Evolutionary conservation across 352 stramenopile species (phyloP).

Genomic region (Globisporangium cylindrosporum): DNA sequence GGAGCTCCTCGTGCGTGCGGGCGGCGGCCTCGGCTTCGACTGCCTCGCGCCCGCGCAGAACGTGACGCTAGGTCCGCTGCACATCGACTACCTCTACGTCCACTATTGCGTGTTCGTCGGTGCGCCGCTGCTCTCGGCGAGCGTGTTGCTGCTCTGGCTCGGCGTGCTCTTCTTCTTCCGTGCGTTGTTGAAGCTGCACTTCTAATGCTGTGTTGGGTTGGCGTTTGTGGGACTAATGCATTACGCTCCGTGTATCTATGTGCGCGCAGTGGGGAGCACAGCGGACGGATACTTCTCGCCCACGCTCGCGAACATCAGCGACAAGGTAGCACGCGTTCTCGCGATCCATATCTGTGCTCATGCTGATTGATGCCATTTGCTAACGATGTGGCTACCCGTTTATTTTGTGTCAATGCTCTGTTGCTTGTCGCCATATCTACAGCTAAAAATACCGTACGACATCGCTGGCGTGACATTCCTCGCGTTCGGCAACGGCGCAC

Average conservation of each 20-base stretch:
- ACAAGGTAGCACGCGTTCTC: constrained; percentile 54
- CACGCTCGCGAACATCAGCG: constrained; percentile 94
- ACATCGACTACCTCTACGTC: constrained; percentile 78
- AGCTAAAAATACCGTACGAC: constrained; percentile 82
- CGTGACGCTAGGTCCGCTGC: constrained; percentile 64
- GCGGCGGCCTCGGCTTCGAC: constrained; percentile 7
- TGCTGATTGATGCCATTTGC: background rate
- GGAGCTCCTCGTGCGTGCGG: constrained; percentile 3
- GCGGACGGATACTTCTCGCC: constrained; percentile 98
- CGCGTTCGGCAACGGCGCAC: constrained; percentile 96
- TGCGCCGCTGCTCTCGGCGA: constrained; percentile 46
- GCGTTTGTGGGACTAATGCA: background rate
- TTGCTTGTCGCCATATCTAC: background rate
- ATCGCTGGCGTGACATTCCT: constrained; percentile 97
- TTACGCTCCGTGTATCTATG: background rate
- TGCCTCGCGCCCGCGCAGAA: constrained; percentile 27
- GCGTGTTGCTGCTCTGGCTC: constrained; percentile 64
- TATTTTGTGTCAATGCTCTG: too few species aligned
- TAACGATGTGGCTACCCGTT: constrained; percentile 6
- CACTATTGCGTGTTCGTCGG: constrained; percentile 67
- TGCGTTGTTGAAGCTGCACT: constrained; percentile 29
- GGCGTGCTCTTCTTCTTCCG: constrained; percentile 78
- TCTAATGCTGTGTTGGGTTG: background rate
- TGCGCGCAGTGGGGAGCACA: constrained; percentile 89
- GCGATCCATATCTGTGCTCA: background rate